Evolutionary conservation across 768 basidiomycete genomes (phyloP), one percentile per base, ranked within the genome.

Genomic region (Mycena leptocephala): DNA sequence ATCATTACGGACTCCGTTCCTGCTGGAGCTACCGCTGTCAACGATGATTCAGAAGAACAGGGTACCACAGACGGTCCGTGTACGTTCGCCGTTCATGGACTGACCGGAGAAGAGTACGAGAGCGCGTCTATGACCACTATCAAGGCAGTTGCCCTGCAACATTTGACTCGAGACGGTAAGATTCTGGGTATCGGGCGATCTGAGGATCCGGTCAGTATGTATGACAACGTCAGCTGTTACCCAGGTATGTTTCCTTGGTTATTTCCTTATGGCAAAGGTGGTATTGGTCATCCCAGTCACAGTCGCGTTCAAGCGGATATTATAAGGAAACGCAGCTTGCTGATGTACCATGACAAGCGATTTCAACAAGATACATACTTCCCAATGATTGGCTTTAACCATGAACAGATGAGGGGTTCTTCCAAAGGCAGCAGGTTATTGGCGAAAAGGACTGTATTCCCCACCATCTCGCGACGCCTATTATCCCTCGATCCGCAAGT

Each of bases 161-260:
- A 46, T 20, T 20, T 46, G 18, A 46, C 43, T 20, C 16, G 18
- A 20, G 43, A 20, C 1, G 43, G 43, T 18, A 14, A 20, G 18
- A 46, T 46, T 14, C 18, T 46, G 18, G 43, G 43, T 16, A 46
- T 46, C 16, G 43, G 43, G 11, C 43, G 22, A 46, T 46, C 43
- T 2, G 37, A 53, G 2, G 9, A 66, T 1, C 79, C 82, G 8
- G 63, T 82, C 28, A 79, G 80, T 13, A 79, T 80, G 3, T 84
- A 76, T 32, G 68, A 84, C 11, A 87, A 89, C 69, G 79, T 84
- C 2, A 63, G 78, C 9, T 70, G 86, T 11, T 88, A 84, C 80
- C 84, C 87, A 0, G 76, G 79, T 24, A 84, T 85, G 81, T 86
- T 85, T 69, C 86, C 86, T 1, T 87, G 85, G n/a, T n/a, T n/a